Evolutionary conservation across 129 eudicot genomes (phyloP), one percentile per base, ranked within the genome.

Genomic region (Centrapalus pauciflorus): DNA sequence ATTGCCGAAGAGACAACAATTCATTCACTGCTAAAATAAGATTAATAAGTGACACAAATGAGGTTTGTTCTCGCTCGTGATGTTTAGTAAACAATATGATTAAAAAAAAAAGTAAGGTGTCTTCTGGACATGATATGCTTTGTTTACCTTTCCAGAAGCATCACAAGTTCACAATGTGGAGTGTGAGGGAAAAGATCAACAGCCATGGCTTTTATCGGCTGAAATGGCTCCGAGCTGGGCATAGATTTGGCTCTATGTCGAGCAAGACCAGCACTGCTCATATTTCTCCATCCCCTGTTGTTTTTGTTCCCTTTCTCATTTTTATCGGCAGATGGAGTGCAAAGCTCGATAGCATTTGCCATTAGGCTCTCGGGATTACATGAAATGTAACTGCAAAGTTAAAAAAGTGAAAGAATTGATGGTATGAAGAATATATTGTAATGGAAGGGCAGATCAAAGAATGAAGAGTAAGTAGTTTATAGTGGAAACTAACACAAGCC

Each of bases 401-500:
- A 51, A 24, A 71, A 67, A 17, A 14, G 7, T n/a, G 59, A 37
- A 41, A 28, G 14, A 46, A 58, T 57, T 48, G 59, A 49, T 12
- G 32, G 71, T 38, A 5, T 25, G 17, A 51, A 25, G 32, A 58
- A n/a, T n/a, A n/a, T n/a, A n/a, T n/a, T n/a, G n/a, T n/a, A n/a
- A n/a, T n/a, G n/a, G n/a, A n/a, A n/a, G n/a, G n/a, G n/a, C n/a
- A n/a, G n/a, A n/a, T n/a, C n/a, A n/a, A n/a, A n/a, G n/a, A n/a
- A n/a, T n/a, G n/a, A n/a, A n/a, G n/a, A n/a, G n/a, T n/a, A n/a
- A n/a, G n/a, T n/a, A n/a, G n/a, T n/a, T n/a, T n/a, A n/a, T n/a
- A n/a, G n/a, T n/a, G n/a, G n/a, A n/a, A n/a, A n/a, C n/a, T n/a
- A 40, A 93, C 98, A 93, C 98, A 57, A 93, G 98, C 82, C 98